Base-by-base conservation (phyloP, 306 rosid species). In the Clitoria ternatea region DNA sequence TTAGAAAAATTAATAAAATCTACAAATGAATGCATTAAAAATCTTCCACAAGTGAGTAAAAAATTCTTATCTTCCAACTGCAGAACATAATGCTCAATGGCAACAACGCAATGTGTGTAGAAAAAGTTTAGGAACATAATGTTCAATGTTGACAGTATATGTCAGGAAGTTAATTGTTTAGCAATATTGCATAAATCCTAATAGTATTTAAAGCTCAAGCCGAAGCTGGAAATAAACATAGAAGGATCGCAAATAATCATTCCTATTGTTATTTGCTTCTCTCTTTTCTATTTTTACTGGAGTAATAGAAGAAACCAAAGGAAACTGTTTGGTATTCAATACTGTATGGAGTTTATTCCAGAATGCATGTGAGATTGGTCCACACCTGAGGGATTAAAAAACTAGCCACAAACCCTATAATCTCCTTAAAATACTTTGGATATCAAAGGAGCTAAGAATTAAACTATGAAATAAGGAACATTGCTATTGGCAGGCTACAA, bases 1-100 rank as follows among this genome's bases (percentile, higher is more conserved):
- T 12, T n/a, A 29, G 35, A 22, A 15, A 62, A 70, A n/a, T n/a
- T n/a, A 33, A 50, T 14, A 19, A 42, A 11, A 70, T 13, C 37
- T 42, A 26, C 70, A 61, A 49, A 47, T 61, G 69, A 23, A 72
- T 40, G 29, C 80, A 67, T 23, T 45, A 52, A 52, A 61, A 61
- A 36, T 36, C 6, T 17, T 67, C 7, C 12, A 18, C 37, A 26
- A 62, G 77, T 69, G 17, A 29, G 27, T 24, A 52, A 19, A 6
- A 49, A 11, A 8, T 19, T 19, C 8, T 59, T 39, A 43, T 61
- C 39, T 61, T 17, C 49, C 8, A 48, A 69, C 35, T 44, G 48
- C 39, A 22, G 40, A 66, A 70, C 12, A 30, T 45, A 50, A 77
- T 52, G 23, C 6, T 37, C 7, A 18, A 6, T 18, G 45, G 20